A percentile compares a stretch with the other conserved stretches of the same genome.
These are phyloP conservation scores for Avicennia marina DNA, from an alignment of 257 asterid species.

Conservation along the genomic window DNA sequence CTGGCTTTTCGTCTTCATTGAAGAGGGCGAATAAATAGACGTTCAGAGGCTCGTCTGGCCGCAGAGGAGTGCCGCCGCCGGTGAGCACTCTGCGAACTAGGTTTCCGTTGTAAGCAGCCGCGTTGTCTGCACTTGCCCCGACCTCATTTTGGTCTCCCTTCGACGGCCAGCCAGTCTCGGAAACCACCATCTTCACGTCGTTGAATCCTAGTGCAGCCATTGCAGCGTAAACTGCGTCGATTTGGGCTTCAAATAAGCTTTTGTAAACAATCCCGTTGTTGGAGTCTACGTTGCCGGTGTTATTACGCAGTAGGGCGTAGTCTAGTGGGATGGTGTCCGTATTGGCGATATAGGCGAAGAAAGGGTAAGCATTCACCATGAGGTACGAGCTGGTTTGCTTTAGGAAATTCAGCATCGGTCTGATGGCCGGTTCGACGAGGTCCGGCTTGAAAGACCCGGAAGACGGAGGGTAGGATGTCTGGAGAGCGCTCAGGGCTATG, in stretches of 20 bases:
- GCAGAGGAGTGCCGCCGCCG: slow-evolving; percentile 61
- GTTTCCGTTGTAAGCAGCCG: slow-evolving; percentile 68
- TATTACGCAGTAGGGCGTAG: slow-evolving; percentile 45
- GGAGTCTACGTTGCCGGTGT: slow-evolving; percentile 39
- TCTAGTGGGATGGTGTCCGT: slow-evolving; percentile 49
- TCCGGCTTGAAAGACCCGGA: slow-evolving; percentile 58
- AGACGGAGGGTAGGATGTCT: slow-evolving; percentile 61
- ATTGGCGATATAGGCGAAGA: slow-evolving; percentile 54
- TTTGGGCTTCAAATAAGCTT: slow-evolving; percentile 59
- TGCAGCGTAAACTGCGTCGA: slow-evolving; percentile 70
- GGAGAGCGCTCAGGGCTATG: slow-evolving; percentile 51
- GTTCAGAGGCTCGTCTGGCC: slow-evolving; percentile 45
- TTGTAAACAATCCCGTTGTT: slow-evolving; percentile 56
- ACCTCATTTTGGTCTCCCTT: slow-evolving; percentile 53
- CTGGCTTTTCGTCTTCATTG: slow-evolving; percentile 55
- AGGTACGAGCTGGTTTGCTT: slow-evolving; percentile 50
- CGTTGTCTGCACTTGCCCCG: slow-evolving; percentile 46
- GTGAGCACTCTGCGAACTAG: slow-evolving; percentile 46
- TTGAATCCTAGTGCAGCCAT: slow-evolving; percentile 33
- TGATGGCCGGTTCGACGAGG: slow-evolving; percentile 55
- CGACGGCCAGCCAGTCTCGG: slow-evolving; percentile 85
- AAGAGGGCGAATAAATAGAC: slow-evolving; percentile 61
- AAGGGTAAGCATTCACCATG: slow-evolving; percentile 64
- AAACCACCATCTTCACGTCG: slow-evolving; percentile 39
- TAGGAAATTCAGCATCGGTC: slow-evolving; percentile 54